Evolutionary conservation across 345 rosid species (phyloP).

Genomic region (Pistacia atlantica): DNA sequence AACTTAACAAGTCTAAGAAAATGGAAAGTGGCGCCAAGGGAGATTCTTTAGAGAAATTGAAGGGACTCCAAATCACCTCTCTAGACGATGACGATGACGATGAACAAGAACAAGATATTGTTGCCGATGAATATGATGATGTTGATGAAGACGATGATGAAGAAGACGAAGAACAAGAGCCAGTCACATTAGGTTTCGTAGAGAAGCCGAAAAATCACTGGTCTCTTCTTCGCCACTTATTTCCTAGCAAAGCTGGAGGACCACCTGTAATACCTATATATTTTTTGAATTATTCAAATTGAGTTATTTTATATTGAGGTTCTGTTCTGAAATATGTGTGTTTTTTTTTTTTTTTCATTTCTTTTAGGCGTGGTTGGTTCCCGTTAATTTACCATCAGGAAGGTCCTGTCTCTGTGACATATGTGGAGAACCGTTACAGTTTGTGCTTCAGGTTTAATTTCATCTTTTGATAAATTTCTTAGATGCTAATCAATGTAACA

Average conservation of each 20-base stretch:
- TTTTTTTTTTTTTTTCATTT: conserved; percentile 5
- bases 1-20: neutral
- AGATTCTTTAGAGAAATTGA: conserved; percentile 54
- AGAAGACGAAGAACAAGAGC: conserved; percentile 56
- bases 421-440: conserved; percentile 83
- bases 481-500: no score
- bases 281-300: no score
- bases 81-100: conserved; percentile 60
- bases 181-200: conserved; percentile 66
- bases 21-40: conserved; percentile 38
- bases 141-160: conserved; percentile 58
- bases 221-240: conserved; percentile 73
- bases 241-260: conserved; percentile 93
- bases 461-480: neutral
- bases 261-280: conserved; percentile 51
- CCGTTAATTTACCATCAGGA: conserved; percentile 76
- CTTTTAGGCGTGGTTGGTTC: conserved; percentile 88
- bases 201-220: conserved; percentile 61
- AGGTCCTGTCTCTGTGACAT: conserved; percentile 62
- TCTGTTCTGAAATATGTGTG: neutral
- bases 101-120: conserved; percentile 29
- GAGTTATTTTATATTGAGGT: neutral
- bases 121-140: conserved; percentile 22
- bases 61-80: conserved; percentile 57
- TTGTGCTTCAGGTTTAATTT: conserved; percentile 73